Evolutionary conservation across 371 early-diverging fungal genomes (phyloP), one percentile per base, ranked within the genome.

Genomic region (Capniomyces stellatus): DNA sequence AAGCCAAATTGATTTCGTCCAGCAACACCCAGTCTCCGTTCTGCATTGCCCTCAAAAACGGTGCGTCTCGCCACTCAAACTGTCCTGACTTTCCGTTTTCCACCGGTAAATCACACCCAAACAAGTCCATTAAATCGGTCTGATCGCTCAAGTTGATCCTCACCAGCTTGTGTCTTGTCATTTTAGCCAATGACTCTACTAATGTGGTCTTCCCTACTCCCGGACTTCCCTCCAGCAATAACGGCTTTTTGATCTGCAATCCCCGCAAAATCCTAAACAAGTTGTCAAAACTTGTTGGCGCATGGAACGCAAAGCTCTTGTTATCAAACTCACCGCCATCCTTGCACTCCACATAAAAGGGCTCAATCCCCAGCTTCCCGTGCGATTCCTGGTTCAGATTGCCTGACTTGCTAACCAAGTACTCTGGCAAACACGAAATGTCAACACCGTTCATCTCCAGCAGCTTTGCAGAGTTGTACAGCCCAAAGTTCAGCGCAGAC

Each of bases 81-180:
- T 86, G 84, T 30, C 90, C 88, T 51, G 79, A 81, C 27, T 69
- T 69, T 10, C 87, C 87, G 31, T 82, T 85, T 64, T 92, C 94
- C 0, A 88, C 89, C 1, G 98, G 98, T 51, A 96, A 69, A 73
- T 97, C 96, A 15, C 90, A 83, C 54, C 99, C 99, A 73, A 98
- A 91, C 40, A 99, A 73, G 71, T 99, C 99, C 79, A 88, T 89
- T 59, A 99, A 67, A 66, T 99, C 99, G 0, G 99, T 99, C 64
- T 99, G 97, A 59, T 98, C 99, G 23, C 91, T 91, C 54, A 99
- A 71, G 70, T 99, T 99, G 73, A 99, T 93, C 58, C 99, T 83
- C 40, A 94, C 87, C 19, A 95, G 67, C 2, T 71, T 74, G 53
- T 87, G 83, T 0, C 91, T 87, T 4, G 91, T 74, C 0, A 83